Percentiles rank a stretch among this genome's conserved stretches.
Conservation (phyloP, 345 rosid species). For the Rhodomyrtus tomentosa region DNA sequence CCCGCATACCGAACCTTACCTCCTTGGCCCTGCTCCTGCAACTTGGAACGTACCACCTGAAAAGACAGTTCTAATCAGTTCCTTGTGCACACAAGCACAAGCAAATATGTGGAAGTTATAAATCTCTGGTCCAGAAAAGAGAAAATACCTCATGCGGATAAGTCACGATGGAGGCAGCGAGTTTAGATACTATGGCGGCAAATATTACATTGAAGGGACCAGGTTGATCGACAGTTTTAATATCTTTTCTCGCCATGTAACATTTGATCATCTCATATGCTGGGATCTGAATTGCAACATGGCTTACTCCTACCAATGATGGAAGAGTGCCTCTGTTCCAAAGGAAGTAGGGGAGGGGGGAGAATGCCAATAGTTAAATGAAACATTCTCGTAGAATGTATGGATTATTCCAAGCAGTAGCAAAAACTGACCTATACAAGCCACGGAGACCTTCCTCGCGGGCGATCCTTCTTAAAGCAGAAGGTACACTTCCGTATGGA, state of each 20-base stretch:
- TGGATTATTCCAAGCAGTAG: background rate
- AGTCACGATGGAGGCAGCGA: no score
- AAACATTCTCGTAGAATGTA: background rate
- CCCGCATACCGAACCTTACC: slow-evolving; percentile 46
- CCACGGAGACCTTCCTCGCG: slow-evolving; percentile 85
- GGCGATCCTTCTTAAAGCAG: slow-evolving; percentile 71
- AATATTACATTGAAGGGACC: no score
- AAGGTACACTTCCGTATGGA: slow-evolving; percentile 65
- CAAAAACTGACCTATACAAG: slow-evolving; percentile 56
- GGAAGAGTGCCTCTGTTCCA: slow-evolving; percentile 83
- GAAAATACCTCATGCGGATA: no score
- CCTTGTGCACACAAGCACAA: background rate
- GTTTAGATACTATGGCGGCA: no score
- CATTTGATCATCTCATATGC: slow-evolving; percentile 72
- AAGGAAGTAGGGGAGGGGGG: background rate
- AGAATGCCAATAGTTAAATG: background rate
- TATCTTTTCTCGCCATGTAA: slow-evolving; percentile 51
- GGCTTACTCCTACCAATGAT: slow-evolving; percentile 89
- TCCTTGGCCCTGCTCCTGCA: slow-evolving; percentile 87
- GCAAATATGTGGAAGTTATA: background rate
- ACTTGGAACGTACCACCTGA: slow-evolving; percentile 81
- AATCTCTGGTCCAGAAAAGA: no score
- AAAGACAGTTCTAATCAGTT: background rate
- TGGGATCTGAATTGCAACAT: slow-evolving; percentile 94
- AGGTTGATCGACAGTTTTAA: no score